Evolutionary conservation across 2,329 filamentous ascomycete species (phyloP).

Genomic region (Camptophora hylomeconis): DNA sequence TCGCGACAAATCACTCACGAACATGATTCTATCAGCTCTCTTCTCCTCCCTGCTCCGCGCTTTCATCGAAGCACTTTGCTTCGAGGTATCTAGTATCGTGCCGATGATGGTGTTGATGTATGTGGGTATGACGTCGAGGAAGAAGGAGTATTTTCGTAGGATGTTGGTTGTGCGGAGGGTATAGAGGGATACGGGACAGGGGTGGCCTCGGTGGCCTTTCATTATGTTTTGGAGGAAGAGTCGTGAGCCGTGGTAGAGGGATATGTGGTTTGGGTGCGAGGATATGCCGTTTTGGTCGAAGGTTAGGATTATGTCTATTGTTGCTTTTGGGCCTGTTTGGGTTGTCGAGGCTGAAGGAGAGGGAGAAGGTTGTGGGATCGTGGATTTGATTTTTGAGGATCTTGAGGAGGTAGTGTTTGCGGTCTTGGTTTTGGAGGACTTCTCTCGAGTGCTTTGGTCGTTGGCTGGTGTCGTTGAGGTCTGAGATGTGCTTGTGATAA

Average conservation of each 20-base stretch:
- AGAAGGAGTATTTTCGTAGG: conserved; percentile 64
- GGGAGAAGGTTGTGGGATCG: conserved; percentile 8
- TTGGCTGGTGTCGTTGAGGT: conserved; percentile 26
- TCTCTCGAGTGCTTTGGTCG: conserved; percentile 5
- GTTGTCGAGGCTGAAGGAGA: conserved; percentile 4
- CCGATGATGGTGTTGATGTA: conserved; percentile 43
- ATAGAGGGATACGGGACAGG: conserved; percentile 70
- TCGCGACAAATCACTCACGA: conserved; percentile 52
- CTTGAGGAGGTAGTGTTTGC: no score
- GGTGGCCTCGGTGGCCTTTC: conserved; percentile 48
- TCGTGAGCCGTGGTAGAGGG: conserved; percentile 69
- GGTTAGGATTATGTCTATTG: conserved; percentile 74
- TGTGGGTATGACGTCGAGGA: conserved; percentile 65
- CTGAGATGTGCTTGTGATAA: conserved; percentile 28
- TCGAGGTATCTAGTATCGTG: conserved; percentile 16
- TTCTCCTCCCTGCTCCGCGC: conserved; percentile 20
- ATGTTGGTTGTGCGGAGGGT: conserved; percentile 63
- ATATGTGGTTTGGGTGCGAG: conserved; percentile 84
- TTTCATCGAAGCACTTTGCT: conserved; percentile 5
- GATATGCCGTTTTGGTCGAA: conserved; percentile 79
- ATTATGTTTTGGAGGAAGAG: conserved; percentile 57
- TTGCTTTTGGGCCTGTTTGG: conserved; percentile 33
- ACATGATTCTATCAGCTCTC: conserved; percentile 48
- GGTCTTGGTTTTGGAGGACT: conserved; percentile 7
- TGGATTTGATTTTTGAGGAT: conserved; percentile 9